phyloP scores from a whole-genome alignment of 331 rosid species.

The Ulmus americana region DNA sequence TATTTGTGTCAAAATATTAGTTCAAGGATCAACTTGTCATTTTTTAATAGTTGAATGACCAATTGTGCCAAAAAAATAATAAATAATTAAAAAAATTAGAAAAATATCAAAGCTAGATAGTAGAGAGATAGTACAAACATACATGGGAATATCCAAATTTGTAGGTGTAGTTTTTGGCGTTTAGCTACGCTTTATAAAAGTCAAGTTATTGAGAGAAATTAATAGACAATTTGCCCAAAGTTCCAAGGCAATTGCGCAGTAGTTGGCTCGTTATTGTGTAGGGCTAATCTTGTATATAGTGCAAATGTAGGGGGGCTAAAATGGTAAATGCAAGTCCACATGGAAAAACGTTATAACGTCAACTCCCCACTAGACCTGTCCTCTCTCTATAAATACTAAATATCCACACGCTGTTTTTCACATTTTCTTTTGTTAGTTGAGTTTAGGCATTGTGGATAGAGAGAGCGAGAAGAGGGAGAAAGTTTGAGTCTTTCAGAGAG shows the following conservation, averaged over 20 bases:
- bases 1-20: too few relatives aligned
- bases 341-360: conserved; percentile 15
- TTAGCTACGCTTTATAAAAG: conserved; percentile 11
- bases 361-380: conserved; percentile 25
- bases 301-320: neutral
- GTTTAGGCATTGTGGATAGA: conserved; percentile 11
- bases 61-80: too few relatives aligned
- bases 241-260: conserved; percentile 10
- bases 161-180: conserved; percentile 11
- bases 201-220: neutral
- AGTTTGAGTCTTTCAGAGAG: conserved; percentile 14
- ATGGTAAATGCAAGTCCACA: neutral
- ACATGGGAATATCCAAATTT: conserved; percentile 23
- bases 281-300: neutral
- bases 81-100: too few relatives aligned
- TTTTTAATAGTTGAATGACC: too few relatives aligned
- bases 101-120: neutral
- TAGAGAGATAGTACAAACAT: neutral
- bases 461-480: conserved; percentile 3
- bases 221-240: conserved; percentile 16
- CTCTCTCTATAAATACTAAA: conserved; percentile 46
- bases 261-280: neutral
- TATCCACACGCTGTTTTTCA: neutral
- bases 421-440: conserved; percentile 12
- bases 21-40: too few relatives aligned